These are phyloP conservation scores for Eucalyptus leucophloia DNA, from an alignment of 345 rosid species.

Conservation along the genomic window DNA sequence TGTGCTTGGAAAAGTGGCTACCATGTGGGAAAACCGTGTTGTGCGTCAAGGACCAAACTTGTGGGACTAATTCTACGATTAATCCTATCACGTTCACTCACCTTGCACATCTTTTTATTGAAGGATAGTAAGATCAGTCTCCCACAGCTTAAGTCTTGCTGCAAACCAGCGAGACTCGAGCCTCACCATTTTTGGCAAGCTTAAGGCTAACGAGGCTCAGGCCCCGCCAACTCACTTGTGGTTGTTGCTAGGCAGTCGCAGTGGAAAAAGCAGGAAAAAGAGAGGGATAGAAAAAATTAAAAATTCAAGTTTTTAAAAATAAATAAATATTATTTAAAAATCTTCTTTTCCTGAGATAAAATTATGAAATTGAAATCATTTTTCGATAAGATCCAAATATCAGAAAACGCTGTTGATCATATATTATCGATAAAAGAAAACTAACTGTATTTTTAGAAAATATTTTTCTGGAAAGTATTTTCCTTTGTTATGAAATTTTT, in stretches of 20 bases:
- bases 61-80: not conserved
- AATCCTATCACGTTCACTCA: not conserved
- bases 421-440: too few relatives aligned
- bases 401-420: accelerated
- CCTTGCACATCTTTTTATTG: not conserved
- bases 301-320: too few relatives aligned
- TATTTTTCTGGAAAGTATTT: accelerated
- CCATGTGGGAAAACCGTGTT: not conserved
- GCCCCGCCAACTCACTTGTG: not conserved
- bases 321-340: too few relatives aligned
- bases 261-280: not conserved
- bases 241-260: accelerated
- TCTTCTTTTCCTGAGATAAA: accelerated
- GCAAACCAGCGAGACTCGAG: accelerated
- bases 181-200: not conserved
- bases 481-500: too few relatives aligned
- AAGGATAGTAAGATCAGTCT: accelerated
- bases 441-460: too few relatives aligned
- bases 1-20: too few relatives aligned
- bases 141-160: accelerated
- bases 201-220: accelerated
- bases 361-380: not conserved
- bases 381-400: not conserved
- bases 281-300: accelerated
- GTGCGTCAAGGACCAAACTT: not conserved